Conservation (phyloP, 2,329 filamentous ascomycete genomes). For the Shiraia bambusicola region DNA sequence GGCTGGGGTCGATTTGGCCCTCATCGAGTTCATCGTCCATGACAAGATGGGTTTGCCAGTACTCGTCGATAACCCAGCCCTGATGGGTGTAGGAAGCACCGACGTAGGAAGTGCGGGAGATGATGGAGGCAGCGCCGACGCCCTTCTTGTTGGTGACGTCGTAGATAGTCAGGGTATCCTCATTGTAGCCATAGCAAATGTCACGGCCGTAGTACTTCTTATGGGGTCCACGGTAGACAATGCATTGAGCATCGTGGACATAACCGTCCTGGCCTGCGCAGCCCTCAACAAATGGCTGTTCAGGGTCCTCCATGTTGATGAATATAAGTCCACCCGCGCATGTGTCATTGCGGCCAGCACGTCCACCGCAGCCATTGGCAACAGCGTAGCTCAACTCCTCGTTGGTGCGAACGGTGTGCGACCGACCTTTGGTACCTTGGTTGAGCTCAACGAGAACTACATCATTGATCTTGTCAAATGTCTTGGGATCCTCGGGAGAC, state of each 20-base stretch:
- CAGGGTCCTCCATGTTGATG: slow-evolving; percentile 58
- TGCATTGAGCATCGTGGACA: slow-evolving; percentile 62
- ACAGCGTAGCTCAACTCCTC: slow-evolving; percentile 39
- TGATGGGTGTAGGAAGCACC: slow-evolving; percentile 61
- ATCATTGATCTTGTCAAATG: slow-evolving; percentile 33
- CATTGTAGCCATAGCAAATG: slow-evolving; percentile 61
- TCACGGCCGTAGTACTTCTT: slow-evolving; percentile 52
- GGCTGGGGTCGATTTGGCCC: slow-evolving; percentile 34
- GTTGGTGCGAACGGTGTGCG: slow-evolving; percentile 42
- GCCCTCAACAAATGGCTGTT: slow-evolving; percentile 50
- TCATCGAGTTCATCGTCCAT: slow-evolving; percentile 45
- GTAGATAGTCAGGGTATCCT: slow-evolving; percentile 55
- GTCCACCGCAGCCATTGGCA: slow-evolving; percentile 36
- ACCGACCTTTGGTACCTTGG: slow-evolving; percentile 29
- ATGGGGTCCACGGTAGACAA: slow-evolving; percentile 58
- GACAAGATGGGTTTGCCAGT: slow-evolving; percentile 40
- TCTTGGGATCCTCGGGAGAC: slow-evolving; percentile 34
- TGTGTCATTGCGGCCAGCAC: slow-evolving; percentile 31
- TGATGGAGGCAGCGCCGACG: slow-evolving; percentile 57
- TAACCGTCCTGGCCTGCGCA: slow-evolving; percentile 60
- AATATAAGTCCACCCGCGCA: slow-evolving; percentile 59
- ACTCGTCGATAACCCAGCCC: slow-evolving; percentile 54
- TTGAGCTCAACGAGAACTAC: slow-evolving; percentile 33
- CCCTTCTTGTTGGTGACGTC: slow-evolving; percentile 57
- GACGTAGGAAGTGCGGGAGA: slow-evolving; percentile 57